Percentiles rank a stretch among this genome's conserved stretches.
phyloP scores from a whole-genome alignment of 345 rosid genomes.

The Salix koriyanagi region DNA sequence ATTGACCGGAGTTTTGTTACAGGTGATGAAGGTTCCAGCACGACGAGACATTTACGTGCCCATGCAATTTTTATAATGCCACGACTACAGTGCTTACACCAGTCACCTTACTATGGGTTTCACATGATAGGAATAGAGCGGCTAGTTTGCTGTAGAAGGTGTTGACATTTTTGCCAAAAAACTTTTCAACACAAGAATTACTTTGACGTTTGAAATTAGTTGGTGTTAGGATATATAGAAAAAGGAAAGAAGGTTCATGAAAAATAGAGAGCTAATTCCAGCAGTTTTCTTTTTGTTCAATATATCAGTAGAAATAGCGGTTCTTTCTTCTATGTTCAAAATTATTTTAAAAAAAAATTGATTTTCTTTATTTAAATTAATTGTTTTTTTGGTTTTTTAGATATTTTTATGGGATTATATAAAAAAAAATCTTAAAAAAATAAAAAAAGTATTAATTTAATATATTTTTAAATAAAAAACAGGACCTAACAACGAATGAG shows the following conservation, averaged over 20 bases:
- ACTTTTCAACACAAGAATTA: not conserved
- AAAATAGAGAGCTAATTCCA: not conserved
- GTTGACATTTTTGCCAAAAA: not conserved
- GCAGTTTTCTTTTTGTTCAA: not conserved
- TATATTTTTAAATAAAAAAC: too few relatives aligned
- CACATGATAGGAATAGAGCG: not conserved
- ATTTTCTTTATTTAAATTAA: too few relatives aligned
- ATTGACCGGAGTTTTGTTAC: constrained; percentile 6
- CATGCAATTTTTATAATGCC: not conserved
- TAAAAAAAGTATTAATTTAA: too few relatives aligned
- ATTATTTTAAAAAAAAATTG: too few relatives aligned
- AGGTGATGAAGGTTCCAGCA: constrained; percentile 14
- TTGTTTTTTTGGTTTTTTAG: too few relatives aligned
- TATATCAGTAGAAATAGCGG: not conserved
- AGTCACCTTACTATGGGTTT: not conserved
- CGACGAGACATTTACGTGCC: not conserved
- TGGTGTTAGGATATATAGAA: not conserved
- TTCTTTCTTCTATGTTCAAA: not conserved
- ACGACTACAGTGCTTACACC: not conserved
- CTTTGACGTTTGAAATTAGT: not conserved
- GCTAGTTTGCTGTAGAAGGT: not conserved
- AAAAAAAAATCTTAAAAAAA: too few relatives aligned
- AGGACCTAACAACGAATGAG: too few relatives aligned
- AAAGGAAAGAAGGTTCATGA: not conserved
- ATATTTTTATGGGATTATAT: too few relatives aligned